Conservation (phyloP, 108 stramenopile species). For the Thalassiosira profunda region DNA sequence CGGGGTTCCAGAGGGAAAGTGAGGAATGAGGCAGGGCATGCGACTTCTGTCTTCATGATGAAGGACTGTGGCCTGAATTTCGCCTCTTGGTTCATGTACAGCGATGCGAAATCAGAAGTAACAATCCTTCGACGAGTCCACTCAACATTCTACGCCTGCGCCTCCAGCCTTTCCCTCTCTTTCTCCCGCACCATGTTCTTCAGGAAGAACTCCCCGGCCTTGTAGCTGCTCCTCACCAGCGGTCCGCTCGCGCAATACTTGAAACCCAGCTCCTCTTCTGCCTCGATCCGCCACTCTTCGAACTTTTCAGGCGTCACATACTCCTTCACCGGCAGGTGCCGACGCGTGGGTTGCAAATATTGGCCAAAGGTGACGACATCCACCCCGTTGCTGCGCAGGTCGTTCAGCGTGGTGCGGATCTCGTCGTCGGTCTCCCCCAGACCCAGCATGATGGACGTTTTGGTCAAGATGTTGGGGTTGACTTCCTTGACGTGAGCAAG, state of each 20-base stretch:
- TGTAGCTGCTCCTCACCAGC: constrained; percentile 97
- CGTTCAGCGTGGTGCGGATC: constrained; percentile 95
- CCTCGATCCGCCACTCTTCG: constrained; percentile 71
- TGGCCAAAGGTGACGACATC: constrained; percentile 99
- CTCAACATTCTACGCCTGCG: too few species aligned
- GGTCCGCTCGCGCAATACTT: constrained; percentile 98
- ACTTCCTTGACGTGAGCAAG: constrained; percentile 90
- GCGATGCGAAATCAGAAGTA: too few species aligned
- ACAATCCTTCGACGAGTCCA: too few species aligned
- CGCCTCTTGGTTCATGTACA: too few species aligned
- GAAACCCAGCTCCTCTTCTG: constrained; percentile 96
- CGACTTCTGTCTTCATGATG: too few species aligned
- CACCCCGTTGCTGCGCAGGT: constrained; percentile 90
- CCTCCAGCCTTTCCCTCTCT: constrained; percentile 39
- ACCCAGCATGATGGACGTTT: constrained; percentile 98
- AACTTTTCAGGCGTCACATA: constrained; percentile 98
- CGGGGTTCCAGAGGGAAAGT: too few species aligned
- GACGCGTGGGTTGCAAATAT: constrained; percentile 96
- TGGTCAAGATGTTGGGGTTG: constrained; percentile 87
- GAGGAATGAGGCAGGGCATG: too few species aligned
- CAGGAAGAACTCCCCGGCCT: constrained; percentile 95
- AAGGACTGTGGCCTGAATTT: too few species aligned
- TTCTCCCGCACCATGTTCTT: constrained; percentile 91
- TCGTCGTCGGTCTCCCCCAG: constrained; percentile 99
- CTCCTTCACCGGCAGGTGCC: constrained; percentile 95